Base-by-base conservation (phyloP, 148 eudicot genomes). In the Amaranthus cruentus region DNA sequence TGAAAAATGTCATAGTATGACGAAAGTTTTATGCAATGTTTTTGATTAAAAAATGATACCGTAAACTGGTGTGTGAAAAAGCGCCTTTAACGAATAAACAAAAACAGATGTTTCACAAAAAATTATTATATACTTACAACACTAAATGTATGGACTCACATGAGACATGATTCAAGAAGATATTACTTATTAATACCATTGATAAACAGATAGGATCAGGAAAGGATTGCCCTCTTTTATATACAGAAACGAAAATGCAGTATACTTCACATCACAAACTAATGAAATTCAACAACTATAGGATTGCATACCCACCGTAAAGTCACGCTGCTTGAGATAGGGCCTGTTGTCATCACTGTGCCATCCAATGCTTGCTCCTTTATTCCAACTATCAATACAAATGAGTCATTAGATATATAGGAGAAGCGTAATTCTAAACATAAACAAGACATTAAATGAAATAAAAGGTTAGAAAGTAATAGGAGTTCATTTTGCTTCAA, bases 291-390 rank as follows among this genome's bases (percentile, higher is more conserved):
- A 50, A 55, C 12, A 38, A 57, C 53, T n/a, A 38, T 51, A 59
- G 66, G 28, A 52, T 47, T 11, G 70, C 43, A 56, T 60, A 85
- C 91, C 61, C 67, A 94, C 98, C 84, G 99, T 87, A 48, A 86
- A 95, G 66, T 90, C 91, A 56, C 99, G 81, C 73, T 95, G 99
- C 79, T 89, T 85, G 73, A 95, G 94, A 79, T 95, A 91, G 61
- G 95, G 80, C 73, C 99, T 87, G 84, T 95, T 92, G 72, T 91
- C 91, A 81, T 95, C 97, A 72, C 96, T 95, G 76, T 95, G 99
- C 99, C 99, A 95, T 74, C 99, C 99, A 76, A 95, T 95, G 79
- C 96, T 91, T 54, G 99, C 93, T 85, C 99, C 99, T 82, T 73
- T 87, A 68, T 82, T 84, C 99, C 99, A 95, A 85, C 99, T 94